Conservation (phyloP, 2,329 filamentous ascomycete genomes). For the Aspergillus intermedius region DNA sequence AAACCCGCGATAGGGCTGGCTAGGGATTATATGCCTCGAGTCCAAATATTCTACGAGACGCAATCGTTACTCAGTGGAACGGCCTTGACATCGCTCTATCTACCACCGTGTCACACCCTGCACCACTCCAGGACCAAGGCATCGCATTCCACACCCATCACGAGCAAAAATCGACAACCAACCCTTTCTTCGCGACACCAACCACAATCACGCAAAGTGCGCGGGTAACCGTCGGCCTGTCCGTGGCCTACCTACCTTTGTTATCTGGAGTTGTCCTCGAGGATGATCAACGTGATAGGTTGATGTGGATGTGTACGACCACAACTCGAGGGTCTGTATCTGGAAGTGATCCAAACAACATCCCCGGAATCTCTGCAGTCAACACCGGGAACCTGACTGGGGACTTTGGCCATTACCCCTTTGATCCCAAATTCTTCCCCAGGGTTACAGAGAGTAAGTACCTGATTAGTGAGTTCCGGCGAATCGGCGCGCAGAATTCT, state of each 20-base stretch:
- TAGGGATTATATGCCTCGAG: background rate
- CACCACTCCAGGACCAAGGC: conserved; percentile 5
- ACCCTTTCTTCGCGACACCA: background rate
- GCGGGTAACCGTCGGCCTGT: background rate
- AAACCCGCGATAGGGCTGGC: conserved; percentile 1
- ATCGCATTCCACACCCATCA: conserved; percentile 15
- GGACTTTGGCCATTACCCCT: too few species aligned
- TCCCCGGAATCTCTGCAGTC: too few species aligned
- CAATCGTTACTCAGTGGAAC: conserved; percentile 8
- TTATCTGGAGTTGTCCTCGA: background rate
- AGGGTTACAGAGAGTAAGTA: too few species aligned
- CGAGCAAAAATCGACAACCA: background rate
- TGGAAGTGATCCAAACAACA: background rate
- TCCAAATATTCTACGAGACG: background rate
- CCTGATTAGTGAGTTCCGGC: too few species aligned
- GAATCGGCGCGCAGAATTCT: too few species aligned
- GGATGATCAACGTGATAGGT: background rate
- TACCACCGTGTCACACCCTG: conserved; percentile 9
- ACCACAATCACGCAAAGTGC: background rate
- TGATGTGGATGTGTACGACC: too few species aligned
- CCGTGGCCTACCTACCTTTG: background rate
- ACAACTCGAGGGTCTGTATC: too few species aligned
- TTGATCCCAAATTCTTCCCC: too few species aligned
- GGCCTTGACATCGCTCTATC: conserved; percentile 15
- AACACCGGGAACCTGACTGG: too few species aligned